Evolutionary conservation across 1,139 yeast genomes (phyloP), one percentile per base, ranked within the genome.

Genomic region (Candida glucosophila): DNA sequence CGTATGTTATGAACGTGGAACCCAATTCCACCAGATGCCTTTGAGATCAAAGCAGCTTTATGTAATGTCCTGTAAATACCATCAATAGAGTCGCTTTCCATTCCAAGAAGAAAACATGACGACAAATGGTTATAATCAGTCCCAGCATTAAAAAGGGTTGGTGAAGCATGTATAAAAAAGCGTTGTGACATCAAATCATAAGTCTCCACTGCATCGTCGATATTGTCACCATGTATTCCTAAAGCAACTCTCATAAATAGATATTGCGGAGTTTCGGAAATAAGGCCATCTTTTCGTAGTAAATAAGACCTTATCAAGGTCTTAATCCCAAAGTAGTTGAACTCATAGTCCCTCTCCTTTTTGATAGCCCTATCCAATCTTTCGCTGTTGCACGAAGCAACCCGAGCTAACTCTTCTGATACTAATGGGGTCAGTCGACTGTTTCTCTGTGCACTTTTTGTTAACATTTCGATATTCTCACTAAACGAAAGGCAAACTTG

Each of bases 11-110:
- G 90, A 29, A 82, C 72, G 43, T 80, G 85, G 39, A 83, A 64
- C 37, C 95, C 95, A 48, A 83, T 78, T 46, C 95, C 95, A 45
- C 95, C 95, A 23, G 95, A 93, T 34, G 86, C 73, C 58, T 83
- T 83, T 37, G 93, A 81, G 36, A 83, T 83, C 47, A 81, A 63
- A 17, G 95, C 95, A 56, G 90, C 76, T 33, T 83, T 78, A 59
- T 82, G 80, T 41, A 83, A 68, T 23, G 95, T 82, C 39, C 80
- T 88, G 49, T 80, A 83, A 37, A 83, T 85, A 34, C 95, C 95
- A 35, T 83, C 94, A 39, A 83, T 83, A 17, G 93, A 81, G 53
- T 83, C 95, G 23, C 82, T 93, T 53, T 77, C 75, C 90, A 82
- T 82, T 29, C 88, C 85, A 34, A 83, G 73, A 36, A 85, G 65